These are phyloP conservation scores for Niveomyces coronatus DNA, from an alignment of 2,329 filamentous ascomycete genomes.

Conservation along the genomic window DNA sequence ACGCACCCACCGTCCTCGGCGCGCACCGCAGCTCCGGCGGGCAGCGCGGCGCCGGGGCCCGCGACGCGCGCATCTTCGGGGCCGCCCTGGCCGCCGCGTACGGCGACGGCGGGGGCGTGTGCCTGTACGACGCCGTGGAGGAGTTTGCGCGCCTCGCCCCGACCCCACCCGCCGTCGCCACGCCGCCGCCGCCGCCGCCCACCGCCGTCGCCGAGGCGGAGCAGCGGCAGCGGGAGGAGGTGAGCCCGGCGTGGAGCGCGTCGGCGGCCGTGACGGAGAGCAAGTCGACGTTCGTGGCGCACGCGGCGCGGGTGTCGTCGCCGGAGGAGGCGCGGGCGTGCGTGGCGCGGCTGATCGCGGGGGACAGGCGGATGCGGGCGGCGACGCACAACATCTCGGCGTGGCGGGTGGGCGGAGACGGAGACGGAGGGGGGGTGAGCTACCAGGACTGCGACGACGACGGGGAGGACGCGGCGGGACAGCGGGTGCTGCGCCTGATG, in stretches of 20 bases:
- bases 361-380: slow-evolving; percentile 72
- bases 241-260: slow-evolving; percentile 69
- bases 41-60: slow-evolving; percentile 60
- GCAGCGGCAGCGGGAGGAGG: no score
- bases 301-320: slow-evolving; percentile 59
- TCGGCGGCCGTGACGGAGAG: slow-evolving; percentile 68
- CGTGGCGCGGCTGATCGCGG: slow-evolving; percentile 65
- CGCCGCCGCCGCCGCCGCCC: slow-evolving; percentile 31
- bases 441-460: slow-evolving; percentile 95
- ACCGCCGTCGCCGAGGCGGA: no score
- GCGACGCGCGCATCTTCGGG: slow-evolving; percentile 58
- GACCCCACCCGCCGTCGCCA: no score
- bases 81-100: slow-evolving; percentile 59
- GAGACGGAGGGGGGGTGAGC: slow-evolving; percentile 28
- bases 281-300: slow-evolving; percentile 80
- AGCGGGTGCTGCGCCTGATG: slow-evolving; percentile 77
- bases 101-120: slow-evolving; percentile 59
- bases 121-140: slow-evolving; percentile 85
- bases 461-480: slow-evolving; percentile 85
- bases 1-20: slow-evolving; percentile 62
- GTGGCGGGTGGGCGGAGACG: slow-evolving; percentile 64
- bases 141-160: slow-evolving; percentile 47
- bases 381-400: slow-evolving; percentile 95
- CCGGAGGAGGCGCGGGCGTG: slow-evolving; percentile 60
- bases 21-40: slow-evolving; percentile 73